These are phyloP conservation scores for Dichotomopilus funicola DNA, from an alignment of 2,329 filamentous ascomycete species.

Conservation along the genomic window DNA sequence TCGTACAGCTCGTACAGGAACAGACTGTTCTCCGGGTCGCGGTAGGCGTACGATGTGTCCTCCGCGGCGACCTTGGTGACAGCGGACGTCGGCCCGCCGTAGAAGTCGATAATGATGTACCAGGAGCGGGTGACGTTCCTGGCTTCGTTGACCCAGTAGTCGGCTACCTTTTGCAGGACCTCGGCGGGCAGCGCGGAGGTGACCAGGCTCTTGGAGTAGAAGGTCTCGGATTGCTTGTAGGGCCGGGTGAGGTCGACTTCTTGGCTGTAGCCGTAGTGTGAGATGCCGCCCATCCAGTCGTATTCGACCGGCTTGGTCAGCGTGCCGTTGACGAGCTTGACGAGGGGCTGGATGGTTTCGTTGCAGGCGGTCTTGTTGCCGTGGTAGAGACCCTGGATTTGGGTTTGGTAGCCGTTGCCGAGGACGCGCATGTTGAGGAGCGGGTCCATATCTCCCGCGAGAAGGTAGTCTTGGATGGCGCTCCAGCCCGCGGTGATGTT, in stretches of 20 bases:
- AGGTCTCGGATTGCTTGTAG: conserved; percentile 24
- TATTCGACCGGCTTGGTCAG: conserved; percentile 21
- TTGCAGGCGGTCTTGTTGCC: conserved; percentile 17
- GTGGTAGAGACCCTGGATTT: conserved; percentile 27
- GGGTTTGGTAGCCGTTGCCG: conserved; percentile 20
- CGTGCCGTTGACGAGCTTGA: conserved; percentile 20
- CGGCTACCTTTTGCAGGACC: conserved; percentile 22
- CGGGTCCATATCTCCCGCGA: conserved; percentile 20
- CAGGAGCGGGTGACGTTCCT: conserved; percentile 24
- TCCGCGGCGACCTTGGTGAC: conserved; percentile 26
- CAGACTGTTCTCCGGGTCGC: conserved; percentile 32
- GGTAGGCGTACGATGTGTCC: conserved; percentile 34
- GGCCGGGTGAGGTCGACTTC: conserved; percentile 21
- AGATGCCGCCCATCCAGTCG: conserved; percentile 27
- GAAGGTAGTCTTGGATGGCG: conserved; percentile 24
- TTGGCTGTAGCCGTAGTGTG: conserved; percentile 29
- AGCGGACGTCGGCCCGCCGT: conserved; percentile 33
- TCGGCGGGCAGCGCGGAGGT: conserved; percentile 23
- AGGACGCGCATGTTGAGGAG: conserved; percentile 29
- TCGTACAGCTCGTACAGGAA: conserved; percentile 47
- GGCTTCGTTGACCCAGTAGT: conserved; percentile 26
- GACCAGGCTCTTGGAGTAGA: conserved; percentile 28
- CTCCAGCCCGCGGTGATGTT: conserved; percentile 23
- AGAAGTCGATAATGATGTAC: conserved; percentile 32
- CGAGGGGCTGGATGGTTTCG: conserved; percentile 22